These are phyloP conservation scores for Thermochaetoides thermophila DNA, from an alignment of 495 filamentous ascomycete genomes.

Conservation along the genomic window DNA sequence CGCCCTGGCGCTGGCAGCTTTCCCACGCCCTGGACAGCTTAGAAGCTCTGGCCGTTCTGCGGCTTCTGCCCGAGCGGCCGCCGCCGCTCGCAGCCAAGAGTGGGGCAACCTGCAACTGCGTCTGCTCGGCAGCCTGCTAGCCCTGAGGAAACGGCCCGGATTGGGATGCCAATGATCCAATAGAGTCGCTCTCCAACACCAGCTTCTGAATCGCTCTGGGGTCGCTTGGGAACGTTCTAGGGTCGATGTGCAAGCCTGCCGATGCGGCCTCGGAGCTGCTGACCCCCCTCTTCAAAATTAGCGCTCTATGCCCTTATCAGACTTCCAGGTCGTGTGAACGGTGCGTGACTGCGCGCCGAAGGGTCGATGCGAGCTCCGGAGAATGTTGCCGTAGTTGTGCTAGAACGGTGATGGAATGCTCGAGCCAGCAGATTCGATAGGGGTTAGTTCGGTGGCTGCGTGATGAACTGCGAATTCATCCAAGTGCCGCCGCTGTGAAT, in stretches of 20 bases:
- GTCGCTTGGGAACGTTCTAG: too few species aligned
- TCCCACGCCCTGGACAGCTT: too few species aligned
- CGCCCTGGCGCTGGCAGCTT: too few species aligned
- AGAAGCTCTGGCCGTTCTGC: too few species aligned
- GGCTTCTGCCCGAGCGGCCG: too few species aligned
- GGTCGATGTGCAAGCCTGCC: too few species aligned
- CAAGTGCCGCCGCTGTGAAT: too few species aligned
- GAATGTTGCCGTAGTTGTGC: background rate
- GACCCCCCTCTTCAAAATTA: constrained; percentile 2
- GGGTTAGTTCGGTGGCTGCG: constrained; percentile 4
- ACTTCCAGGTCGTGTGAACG: background rate
- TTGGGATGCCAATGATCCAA: constrained; percentile 12
- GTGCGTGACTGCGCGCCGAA: too few species aligned
- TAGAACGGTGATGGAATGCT: too few species aligned
- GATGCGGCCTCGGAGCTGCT: constrained; percentile 2
- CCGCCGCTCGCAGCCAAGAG: too few species aligned
- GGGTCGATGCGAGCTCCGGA: constrained; percentile 3
- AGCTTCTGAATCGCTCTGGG: too few species aligned
- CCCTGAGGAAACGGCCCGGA: constrained; percentile 17
- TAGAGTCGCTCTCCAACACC: constrained; percentile 10
- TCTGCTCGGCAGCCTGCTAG: constrained; percentile 1
- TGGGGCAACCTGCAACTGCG: too few species aligned
- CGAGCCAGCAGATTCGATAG: constrained; percentile 6
- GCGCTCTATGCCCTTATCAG: background rate
- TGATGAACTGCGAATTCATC: background rate